A percentile compares a stretch with the other conserved stretches of the same genome.
Evolutionary conservation across 2,329 filamentous ascomycete species (phyloP).

Genomic region (Myriangium duriaei): DNA sequence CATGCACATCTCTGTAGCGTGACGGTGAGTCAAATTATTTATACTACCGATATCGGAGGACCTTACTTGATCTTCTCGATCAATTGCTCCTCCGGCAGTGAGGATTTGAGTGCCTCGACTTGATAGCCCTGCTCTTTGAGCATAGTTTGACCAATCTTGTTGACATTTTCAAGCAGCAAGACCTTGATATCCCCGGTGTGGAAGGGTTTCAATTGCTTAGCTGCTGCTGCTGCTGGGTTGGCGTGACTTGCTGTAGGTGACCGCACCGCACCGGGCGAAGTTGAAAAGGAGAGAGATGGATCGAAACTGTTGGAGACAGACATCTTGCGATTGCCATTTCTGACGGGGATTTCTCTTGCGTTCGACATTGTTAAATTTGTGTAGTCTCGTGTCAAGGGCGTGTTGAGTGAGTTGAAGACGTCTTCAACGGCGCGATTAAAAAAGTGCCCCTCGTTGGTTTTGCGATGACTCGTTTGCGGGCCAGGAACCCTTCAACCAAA

Average conservation of each 20-base stretch:
- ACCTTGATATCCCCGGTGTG: constrained; percentile 95
- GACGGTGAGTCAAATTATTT: background rate
- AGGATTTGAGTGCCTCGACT: constrained; percentile 82
- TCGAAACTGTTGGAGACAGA: constrained; percentile 26
- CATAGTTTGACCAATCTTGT: constrained; percentile 75
- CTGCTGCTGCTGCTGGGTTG: constrained; percentile 31
- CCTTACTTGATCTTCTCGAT: constrained; percentile 85
- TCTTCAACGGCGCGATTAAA: too few relatives aligned
- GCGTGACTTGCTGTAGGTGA: constrained; percentile 52
- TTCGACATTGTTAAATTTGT: constrained; percentile 18
- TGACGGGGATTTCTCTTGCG: constrained; percentile 23
- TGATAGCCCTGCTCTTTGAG: constrained; percentile 82
- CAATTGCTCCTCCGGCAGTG: constrained; percentile 79
- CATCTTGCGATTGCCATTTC: constrained; percentile 14
- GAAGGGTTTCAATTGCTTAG: constrained; percentile 87
- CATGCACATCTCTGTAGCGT: constrained; percentile 66
- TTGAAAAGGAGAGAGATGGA: constrained; percentile 49
- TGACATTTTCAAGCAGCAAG: constrained; percentile 88
- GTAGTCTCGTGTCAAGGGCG: background rate
- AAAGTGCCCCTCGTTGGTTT: background rate
- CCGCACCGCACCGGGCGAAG: constrained; percentile 60
- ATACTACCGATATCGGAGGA: too few relatives aligned
- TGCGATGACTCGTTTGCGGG: background rate
- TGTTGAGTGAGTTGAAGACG: background rate
- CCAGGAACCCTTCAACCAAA: background rate